These are phyloP conservation scores for Entrophospora sp. DNA, from an alignment of 192 early-diverging fungal species.

Conservation along the genomic window DNA sequence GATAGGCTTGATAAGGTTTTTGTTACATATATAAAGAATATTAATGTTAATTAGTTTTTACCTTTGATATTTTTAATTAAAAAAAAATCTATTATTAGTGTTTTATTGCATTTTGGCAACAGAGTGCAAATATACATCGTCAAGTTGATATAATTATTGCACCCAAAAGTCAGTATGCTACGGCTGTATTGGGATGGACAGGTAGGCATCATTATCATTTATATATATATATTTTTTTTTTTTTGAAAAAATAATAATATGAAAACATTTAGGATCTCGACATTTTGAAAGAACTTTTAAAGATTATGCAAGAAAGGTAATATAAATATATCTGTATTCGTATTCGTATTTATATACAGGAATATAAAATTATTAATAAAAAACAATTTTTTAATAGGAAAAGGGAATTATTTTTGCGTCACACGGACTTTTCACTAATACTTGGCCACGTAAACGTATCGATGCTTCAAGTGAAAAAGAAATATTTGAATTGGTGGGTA, in stretches of 20 bases:
- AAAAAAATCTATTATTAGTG: constrained; percentile 3
- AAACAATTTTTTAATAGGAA: too few species aligned
- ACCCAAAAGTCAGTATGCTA: constrained; percentile 11
- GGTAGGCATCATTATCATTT: too few species aligned
- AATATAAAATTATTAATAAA: too few species aligned
- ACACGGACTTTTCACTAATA: constrained; percentile 21
- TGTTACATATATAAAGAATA: background rate
- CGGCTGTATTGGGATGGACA: constrained; percentile 28
- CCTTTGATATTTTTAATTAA: too few species aligned
- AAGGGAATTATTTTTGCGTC: constrained; percentile 16
- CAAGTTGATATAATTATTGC: constrained; percentile 29
- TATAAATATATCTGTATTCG: too few species aligned
- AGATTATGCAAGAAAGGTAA: background rate
- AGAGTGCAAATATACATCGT: constrained; percentile 17
- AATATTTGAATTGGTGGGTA: constrained; percentile 17
- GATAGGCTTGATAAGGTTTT: background rate
- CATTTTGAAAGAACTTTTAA: background rate
- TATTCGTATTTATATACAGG: too few species aligned
- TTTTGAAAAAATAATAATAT: background rate
- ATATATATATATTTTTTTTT: background rate
- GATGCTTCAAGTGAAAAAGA: constrained; percentile 16
- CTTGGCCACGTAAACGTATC: background rate
- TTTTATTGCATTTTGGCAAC: constrained; percentile 27
- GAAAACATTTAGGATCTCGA: background rate
- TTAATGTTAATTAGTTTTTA: background rate